Conservation (phyloP, 164 flowering plant genomes). For the Magnolia officinalis region DNA sequence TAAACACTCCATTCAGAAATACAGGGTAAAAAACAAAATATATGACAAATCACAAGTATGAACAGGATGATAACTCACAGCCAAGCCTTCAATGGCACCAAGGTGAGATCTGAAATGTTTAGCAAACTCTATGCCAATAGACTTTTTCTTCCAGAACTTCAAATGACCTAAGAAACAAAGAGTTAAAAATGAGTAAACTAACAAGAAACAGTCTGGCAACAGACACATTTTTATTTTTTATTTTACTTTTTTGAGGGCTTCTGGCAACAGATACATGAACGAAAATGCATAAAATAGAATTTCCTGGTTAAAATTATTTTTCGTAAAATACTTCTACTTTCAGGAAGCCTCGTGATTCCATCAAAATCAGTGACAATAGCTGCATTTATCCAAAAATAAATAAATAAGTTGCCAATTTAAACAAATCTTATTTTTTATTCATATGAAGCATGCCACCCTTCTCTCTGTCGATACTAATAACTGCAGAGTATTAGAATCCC, state of each 20-base stretch:
- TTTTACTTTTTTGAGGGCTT: too few relatives aligned
- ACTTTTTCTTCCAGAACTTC: constrained; percentile 97
- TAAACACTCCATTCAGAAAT: neutral
- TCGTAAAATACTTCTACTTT: too few relatives aligned
- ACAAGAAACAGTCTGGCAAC: neutral
- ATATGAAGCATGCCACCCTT: too few relatives aligned
- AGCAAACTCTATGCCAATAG: constrained; percentile 89
- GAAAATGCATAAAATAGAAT: neutral
- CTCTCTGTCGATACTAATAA: too few relatives aligned
- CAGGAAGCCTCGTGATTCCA: too few relatives aligned
- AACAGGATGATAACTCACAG: constrained; percentile 55
- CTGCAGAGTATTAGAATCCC: too few relatives aligned
- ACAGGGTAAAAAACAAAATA: neutral
- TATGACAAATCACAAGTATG: neutral
- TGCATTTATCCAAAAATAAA: too few relatives aligned
- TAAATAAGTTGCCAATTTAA: too few relatives aligned
- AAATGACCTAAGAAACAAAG: constrained; percentile 61
- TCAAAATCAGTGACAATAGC: too few relatives aligned
- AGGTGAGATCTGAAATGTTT: constrained; percentile 96
- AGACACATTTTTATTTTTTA: neutral
- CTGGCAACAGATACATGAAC: neutral
- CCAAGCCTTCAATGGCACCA: constrained; percentile 91
- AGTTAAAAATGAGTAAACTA: neutral
- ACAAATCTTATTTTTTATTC: too few relatives aligned
- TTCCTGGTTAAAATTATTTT: neutral